These are phyloP conservation scores for Syzygium malaccense DNA, from an alignment of 441 rosid species.

Conservation along the genomic window DNA sequence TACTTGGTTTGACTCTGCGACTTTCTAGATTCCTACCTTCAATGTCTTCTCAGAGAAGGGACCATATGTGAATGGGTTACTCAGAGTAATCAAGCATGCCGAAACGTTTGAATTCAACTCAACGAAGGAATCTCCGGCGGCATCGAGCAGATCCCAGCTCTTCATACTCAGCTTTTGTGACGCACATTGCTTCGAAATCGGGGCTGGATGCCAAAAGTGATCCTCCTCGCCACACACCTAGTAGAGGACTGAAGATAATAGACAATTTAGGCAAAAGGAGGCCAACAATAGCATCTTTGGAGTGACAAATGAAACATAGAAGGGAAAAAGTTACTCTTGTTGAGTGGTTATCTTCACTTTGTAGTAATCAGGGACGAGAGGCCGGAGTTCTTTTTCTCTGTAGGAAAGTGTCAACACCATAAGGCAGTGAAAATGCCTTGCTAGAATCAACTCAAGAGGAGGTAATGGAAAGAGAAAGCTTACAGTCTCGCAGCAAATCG, in stretches of 20 bases:
- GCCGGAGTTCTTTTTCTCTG: conserved; percentile 88
- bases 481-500: conserved; percentile 79
- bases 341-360: conserved; percentile 75
- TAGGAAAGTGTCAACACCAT: conserved; percentile 10
- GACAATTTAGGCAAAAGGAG: conserved; percentile 3
- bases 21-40: neutral
- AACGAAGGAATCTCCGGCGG: conserved; percentile 72
- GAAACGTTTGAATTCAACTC: conserved; percentile 2
- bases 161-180: conserved; percentile 90
- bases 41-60: neutral
- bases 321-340: conserved; percentile 58
- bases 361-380: conserved; percentile 80
- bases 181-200: conserved; percentile 78
- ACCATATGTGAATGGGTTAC: neutral
- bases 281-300: conserved; percentile 1
- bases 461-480: conserved; percentile 17
- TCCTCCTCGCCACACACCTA: conserved; percentile 97
- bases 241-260: conserved; percentile 53
- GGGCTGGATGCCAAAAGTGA: conserved; percentile 95
- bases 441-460: neutral
- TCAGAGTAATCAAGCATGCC: neutral
- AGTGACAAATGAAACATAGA: neutral
- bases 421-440: neutral
- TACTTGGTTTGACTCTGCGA: neutral
- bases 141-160: conserved; percentile 93